phyloP scores from a whole-genome alignment of 164 flowering plant species.

The Tinospora cordifolia region DNA sequence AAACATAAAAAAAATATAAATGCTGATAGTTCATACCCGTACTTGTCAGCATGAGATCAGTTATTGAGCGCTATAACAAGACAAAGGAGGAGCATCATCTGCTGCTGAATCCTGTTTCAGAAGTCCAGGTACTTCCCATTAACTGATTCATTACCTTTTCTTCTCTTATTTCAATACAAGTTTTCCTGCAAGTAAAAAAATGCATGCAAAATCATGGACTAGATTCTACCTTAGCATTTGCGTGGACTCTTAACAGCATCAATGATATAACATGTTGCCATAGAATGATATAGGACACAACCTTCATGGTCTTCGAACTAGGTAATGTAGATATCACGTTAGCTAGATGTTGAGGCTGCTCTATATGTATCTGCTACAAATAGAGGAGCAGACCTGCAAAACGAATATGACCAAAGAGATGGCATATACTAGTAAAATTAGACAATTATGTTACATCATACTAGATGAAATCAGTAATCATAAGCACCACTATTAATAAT shows the following conservation, averaged over 20 bases:
- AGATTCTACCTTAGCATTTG: neutral
- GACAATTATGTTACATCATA: too few species aligned
- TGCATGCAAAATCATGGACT: neutral
- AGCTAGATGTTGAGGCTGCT: too few species aligned
- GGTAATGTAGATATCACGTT: too few species aligned
- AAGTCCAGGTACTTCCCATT: conserved; percentile 52
- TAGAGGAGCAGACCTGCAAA: too few species aligned
- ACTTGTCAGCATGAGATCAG: conserved; percentile 54
- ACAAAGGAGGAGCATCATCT: conserved; percentile 56
- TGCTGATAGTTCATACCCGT: neutral
- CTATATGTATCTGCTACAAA: too few species aligned
- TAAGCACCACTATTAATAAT: too few species aligned
- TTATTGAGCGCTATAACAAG: conserved; percentile 58
- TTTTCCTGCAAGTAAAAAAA: neutral
- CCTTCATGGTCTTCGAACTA: too few species aligned
- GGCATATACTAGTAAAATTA: too few species aligned
- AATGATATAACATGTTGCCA: too few species aligned
- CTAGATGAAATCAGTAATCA: too few species aligned
- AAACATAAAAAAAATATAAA: neutral
- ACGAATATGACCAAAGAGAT: too few species aligned
- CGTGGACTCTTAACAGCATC: neutral
- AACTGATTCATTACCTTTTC: neutral
- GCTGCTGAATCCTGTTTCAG: conserved; percentile 39
- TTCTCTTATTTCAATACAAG: neutral
- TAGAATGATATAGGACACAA: too few species aligned